phyloP scores from a whole-genome alignment of 345 rosid species.

The Adansonia digitata region DNA sequence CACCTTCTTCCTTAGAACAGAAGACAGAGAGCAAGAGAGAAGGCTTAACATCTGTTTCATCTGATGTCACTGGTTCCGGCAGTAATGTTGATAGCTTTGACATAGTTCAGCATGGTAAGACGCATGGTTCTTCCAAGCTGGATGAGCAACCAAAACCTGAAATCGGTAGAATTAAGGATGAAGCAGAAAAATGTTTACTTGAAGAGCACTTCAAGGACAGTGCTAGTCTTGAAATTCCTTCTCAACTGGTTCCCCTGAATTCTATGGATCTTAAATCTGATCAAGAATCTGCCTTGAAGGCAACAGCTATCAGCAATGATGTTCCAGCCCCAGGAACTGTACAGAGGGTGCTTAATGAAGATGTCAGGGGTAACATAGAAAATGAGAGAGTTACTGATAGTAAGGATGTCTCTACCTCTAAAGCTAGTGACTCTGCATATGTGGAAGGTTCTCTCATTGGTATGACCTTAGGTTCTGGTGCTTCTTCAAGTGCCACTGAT shows the following conservation, averaged over 20 bases:
- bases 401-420: constrained; percentile 27
- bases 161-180: constrained; percentile 16
- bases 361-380: constrained; percentile 18
- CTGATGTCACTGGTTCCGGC: constrained; percentile 30
- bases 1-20: constrained; percentile 23
- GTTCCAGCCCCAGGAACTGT: constrained; percentile 24
- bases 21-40: constrained; percentile 27
- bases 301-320: constrained; percentile 17
- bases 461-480: constrained; percentile 11
- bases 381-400: constrained; percentile 17
- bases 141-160: constrained; percentile 26
- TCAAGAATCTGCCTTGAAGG: constrained; percentile 23
- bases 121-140: constrained; percentile 18
- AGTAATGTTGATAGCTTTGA: not conserved
- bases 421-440: constrained; percentile 22
- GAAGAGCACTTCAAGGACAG: constrained; percentile 28
- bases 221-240: constrained; percentile 26
- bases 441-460: constrained; percentile 19
- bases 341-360: constrained; percentile 28
- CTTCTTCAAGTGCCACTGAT: constrained; percentile 3
- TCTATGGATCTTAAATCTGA: constrained; percentile 20
- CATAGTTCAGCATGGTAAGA: constrained; percentile 5
- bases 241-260: constrained; percentile 20
- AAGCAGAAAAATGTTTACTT: not conserved
- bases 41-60: constrained; percentile 21